Base-by-base conservation (phyloP, 2,329 filamentous ascomycete species). In the Alternaria sp. region DNA sequence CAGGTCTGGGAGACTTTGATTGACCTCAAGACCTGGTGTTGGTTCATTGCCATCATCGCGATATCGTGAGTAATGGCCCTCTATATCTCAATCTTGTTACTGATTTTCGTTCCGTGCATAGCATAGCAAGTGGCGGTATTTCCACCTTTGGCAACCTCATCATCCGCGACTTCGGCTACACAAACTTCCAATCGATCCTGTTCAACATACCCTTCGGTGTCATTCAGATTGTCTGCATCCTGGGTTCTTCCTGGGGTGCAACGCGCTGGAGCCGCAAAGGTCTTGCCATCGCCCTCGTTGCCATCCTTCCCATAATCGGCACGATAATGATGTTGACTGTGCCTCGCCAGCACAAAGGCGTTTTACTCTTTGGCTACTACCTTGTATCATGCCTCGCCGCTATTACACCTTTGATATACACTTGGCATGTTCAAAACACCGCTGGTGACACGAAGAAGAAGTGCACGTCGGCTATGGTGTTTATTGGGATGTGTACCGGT, bases 51-150 rank as follows among this genome's bases (percentile, higher is more conserved):
- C 61, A 79, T 78, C 2, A 83, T 90, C 21, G 66, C 68, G 3
- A 72, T 74, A 32, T 73, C 71, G 65, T 72, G 57, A 60, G 70
- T 28, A 54, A 36, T 13, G 4, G 13, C 10, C 5, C 74, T 86
- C 3, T 85, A 83, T 0, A 74, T 17, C 9, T 4, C 2, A 9
- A 19, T 3, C 7, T 25, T 28, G 12, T 50, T 25, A 23, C 30
- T 61, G 25, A 61, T 10, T 40, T 45, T n/a, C 26, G 10, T 15
- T 32, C 30, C 30, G 30, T 28, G 21, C 23, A 15, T 25, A 73
- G 66, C 4, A 88, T 90, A 23, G 87, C 88, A 44, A 90, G 89
- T 64, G 87, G 87, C 30, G 88, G 88, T 23, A 87, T 86, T 0
- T 85, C 87, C 68, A 86, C 84, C 68, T 89, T 89, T 52, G 84